phyloP scores from a whole-genome alignment of 2,329 filamentous ascomycete species.

The Penicillium sp. region DNA sequence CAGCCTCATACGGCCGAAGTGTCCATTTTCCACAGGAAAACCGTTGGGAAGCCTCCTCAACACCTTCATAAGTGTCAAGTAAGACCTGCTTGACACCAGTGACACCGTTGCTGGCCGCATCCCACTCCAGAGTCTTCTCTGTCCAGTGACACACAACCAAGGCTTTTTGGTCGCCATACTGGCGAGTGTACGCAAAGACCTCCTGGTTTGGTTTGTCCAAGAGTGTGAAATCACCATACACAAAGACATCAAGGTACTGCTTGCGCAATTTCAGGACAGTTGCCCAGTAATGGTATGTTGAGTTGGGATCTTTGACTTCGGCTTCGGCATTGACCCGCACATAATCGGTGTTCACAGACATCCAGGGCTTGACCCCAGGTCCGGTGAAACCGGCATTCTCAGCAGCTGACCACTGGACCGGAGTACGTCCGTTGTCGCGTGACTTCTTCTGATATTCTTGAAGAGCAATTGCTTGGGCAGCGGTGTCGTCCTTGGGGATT shows the following conservation, averaged over 20 bases:
- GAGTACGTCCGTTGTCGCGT: slow-evolving; percentile 68
- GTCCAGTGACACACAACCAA: slow-evolving; percentile 41
- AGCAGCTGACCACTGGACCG: slow-evolving; percentile 67
- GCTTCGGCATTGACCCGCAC: slow-evolving; percentile 59
- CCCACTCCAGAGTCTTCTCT: slow-evolving; percentile 32
- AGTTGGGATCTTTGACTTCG: slow-evolving; percentile 40
- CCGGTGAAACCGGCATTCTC: slow-evolving; percentile 65
- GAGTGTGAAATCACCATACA: slow-evolving; percentile 64
- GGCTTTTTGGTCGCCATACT: slow-evolving; percentile 33
- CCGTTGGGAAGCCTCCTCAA: slow-evolving; percentile 18
- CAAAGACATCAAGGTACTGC: slow-evolving; percentile 59
- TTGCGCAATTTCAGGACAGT: slow-evolving; percentile 60
- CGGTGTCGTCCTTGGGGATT: slow-evolving; percentile 31
- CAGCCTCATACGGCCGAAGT: slow-evolving; percentile 36
- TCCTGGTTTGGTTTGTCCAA: slow-evolving; percentile 52
- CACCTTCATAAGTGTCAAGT: slow-evolving; percentile 32
- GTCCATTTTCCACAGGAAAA: slow-evolving; percentile 29
- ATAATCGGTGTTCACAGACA: slow-evolving; percentile 65
- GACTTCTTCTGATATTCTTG: slow-evolving; percentile 42
- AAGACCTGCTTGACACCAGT: slow-evolving; percentile 28
- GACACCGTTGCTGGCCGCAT: slow-evolving; percentile 30
- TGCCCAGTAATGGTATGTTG: slow-evolving; percentile 62
- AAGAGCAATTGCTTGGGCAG: slow-evolving; percentile 30
- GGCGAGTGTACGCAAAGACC: slow-evolving; percentile 57
- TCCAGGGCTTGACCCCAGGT: slow-evolving; percentile 60